These are phyloP conservation scores for Penicillium argentinense DNA, from an alignment of 495 filamentous ascomycete genomes.

Conservation along the genomic window DNA sequence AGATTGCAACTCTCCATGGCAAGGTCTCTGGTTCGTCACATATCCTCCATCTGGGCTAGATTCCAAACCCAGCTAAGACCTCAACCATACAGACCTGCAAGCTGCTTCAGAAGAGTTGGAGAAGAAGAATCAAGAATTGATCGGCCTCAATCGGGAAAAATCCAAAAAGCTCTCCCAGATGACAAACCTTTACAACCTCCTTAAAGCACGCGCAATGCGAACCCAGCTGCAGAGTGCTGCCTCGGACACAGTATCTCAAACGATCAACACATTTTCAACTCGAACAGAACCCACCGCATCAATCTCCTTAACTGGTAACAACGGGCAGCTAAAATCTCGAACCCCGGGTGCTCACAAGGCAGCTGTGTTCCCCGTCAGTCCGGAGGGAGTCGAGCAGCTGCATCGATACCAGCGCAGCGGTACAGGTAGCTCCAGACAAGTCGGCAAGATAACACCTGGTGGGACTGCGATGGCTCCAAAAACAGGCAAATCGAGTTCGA, in stretches of 20 bases:
- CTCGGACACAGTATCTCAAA: constrained; percentile 62
- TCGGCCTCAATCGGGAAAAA: constrained; percentile 69
- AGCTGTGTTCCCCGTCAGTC: constrained; percentile 31
- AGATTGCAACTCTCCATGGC: constrained; percentile 67
- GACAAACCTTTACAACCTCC: constrained; percentile 79
- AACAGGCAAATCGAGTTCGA: constrained; percentile 16
- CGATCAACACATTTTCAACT: constrained; percentile 41
- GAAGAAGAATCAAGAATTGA: constrained; percentile 75
- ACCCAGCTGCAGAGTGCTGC: constrained; percentile 70
- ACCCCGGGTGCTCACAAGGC: constrained; percentile 23
- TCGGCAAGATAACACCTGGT: constrained; percentile 15
- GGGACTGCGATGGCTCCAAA: constrained; percentile 29
- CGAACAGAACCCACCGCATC: constrained; percentile 15
- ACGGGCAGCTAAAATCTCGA: neutral
- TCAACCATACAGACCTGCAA: constrained; percentile 56
- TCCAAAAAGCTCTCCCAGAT: constrained; percentile 71
- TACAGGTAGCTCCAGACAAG: constrained; percentile 44
- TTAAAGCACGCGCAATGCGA: constrained; percentile 73
- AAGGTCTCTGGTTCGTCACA: constrained; percentile 52
- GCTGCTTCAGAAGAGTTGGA: constrained; percentile 64
- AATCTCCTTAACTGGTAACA: neutral
- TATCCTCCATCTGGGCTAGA: neutral
- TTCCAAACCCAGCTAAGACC: neutral
- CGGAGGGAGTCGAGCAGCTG: constrained; percentile 41
- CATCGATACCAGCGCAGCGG: constrained; percentile 50